Conservation (phyloP, 805 yeast species). For the Monosporozyma servazzii region DNA sequence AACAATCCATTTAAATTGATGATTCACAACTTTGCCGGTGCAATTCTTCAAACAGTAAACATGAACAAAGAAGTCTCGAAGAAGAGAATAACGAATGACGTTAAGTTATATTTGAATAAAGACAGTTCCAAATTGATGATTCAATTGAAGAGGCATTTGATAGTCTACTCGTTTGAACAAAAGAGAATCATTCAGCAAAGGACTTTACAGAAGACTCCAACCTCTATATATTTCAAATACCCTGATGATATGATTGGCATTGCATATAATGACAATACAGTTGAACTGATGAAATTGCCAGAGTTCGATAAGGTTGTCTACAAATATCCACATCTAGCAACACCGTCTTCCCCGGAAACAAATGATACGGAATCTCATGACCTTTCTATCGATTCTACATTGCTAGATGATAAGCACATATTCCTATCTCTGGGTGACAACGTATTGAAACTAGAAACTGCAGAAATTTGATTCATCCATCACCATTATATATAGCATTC, state of each 20-base stretch:
- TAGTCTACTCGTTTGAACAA: conserved; percentile 28
- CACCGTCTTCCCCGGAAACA: not conserved
- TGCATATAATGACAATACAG: conserved; percentile 16
- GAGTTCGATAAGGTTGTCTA: conserved; percentile 11
- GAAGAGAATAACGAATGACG: conserved; percentile 3
- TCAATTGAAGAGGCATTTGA: conserved; percentile 13
- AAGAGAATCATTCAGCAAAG: conserved; percentile 17
- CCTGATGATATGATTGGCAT: conserved; percentile 9
- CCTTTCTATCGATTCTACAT: conserved; percentile 7
- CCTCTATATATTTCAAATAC: conserved; percentile 10
- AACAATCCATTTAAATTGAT: conserved; percentile 15
- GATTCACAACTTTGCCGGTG: conserved; percentile 25
- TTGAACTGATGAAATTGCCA: conserved; percentile 20
- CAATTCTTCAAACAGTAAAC: conserved; percentile 18
- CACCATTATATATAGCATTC: not conserved
- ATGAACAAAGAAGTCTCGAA: conserved; percentile 10
- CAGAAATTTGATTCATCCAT: not conserved
- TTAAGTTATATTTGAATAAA: conserved; percentile 19
- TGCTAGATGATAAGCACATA: conserved; percentile 5
- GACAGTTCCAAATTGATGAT: conserved; percentile 25
- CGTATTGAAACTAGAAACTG: conserved; percentile 8
- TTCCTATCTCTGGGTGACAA: conserved; percentile 8
- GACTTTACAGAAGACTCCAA: conserved; percentile 6
- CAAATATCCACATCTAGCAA: conserved; percentile 12
- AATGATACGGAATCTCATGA: not conserved